These are phyloP conservation scores for Irpex rosettiformis DNA, from an alignment of 1,284 basidiomycete species.

Conservation along the genomic window DNA sequence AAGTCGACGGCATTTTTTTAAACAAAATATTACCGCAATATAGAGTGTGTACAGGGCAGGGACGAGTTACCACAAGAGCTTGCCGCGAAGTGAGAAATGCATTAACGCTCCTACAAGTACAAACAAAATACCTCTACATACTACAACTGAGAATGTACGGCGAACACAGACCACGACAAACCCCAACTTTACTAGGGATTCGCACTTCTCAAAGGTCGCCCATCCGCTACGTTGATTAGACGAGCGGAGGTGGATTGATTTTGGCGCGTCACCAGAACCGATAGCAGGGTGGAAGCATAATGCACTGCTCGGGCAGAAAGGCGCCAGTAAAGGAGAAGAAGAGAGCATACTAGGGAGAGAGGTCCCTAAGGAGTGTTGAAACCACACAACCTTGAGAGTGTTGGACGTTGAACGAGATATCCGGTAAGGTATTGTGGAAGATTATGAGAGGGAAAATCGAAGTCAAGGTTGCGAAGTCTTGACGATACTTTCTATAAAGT, in stretches of 20 bases:
- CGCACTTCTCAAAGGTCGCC: slow-evolving; percentile 25
- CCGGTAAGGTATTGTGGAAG: no score
- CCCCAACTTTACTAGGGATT: slow-evolving; percentile 18
- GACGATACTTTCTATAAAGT: no score
- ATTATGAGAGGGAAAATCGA: no score
- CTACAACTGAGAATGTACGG: slow-evolving; percentile 25
- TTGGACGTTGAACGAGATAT: not conserved
- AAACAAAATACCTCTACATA: not conserved
- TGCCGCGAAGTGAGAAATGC: no score
- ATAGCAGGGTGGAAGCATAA: slow-evolving; percentile 29
- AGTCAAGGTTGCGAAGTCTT: no score
- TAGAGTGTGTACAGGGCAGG: no score
- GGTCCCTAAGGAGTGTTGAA: not conserved
- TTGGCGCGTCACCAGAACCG: slow-evolving; percentile 33
- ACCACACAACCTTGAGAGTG: not conserved
- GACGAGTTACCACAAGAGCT: no score
- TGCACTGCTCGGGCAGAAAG: slow-evolving; percentile 32
- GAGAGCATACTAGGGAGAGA: not conserved
- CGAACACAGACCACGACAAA: slow-evolving; percentile 23
- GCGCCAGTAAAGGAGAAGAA: slow-evolving; percentile 18
- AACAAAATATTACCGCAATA: no score
- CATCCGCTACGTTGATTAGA: slow-evolving; percentile 27
- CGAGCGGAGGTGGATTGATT: slow-evolving; percentile 19
- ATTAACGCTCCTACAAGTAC: not conserved
- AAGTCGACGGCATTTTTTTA: no score